Evolutionary conservation across 192 early-diverging fungal species (phyloP).

Genomic region (Pecoramyces ruminantium): DNA sequence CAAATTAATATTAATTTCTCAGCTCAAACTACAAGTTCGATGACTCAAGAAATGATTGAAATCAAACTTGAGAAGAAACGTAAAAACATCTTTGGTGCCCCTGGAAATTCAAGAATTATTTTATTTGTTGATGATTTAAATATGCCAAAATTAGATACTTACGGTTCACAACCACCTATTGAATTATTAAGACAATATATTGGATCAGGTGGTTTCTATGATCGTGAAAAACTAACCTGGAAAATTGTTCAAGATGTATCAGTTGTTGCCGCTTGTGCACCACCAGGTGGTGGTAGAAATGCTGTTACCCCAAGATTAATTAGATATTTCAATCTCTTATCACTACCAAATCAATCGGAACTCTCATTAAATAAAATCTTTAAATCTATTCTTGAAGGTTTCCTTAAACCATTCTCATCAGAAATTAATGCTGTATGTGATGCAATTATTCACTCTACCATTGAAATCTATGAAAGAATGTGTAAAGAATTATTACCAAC

Average conservation of each 20-base stretch:
- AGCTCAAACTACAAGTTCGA: conserved; percentile 35
- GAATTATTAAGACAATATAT: conserved; percentile 35
- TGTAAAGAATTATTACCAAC: conserved; percentile 36
- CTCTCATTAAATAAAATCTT: conserved; percentile 29
- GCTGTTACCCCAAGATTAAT: conserved; percentile 29
- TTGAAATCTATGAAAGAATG: conserved; percentile 43
- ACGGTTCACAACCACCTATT: conserved; percentile 41
- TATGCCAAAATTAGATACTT: conserved; percentile 43
- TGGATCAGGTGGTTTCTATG: conserved; percentile 38
- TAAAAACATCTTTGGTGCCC: conserved; percentile 42
- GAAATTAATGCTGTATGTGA: conserved; percentile 24
- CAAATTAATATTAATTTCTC: conserved; percentile 35
- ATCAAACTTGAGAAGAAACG: conserved; percentile 41
- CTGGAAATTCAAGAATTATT: conserved; percentile 32
- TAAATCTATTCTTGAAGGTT: conserved; percentile 33
- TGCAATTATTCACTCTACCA: conserved; percentile 31
- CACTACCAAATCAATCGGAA: conserved; percentile 31
- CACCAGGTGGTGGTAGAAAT: conserved; percentile 39
- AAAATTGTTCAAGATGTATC: conserved; percentile 33
- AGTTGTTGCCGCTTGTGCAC: conserved; percentile 33
- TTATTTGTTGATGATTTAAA: conserved; percentile 45
- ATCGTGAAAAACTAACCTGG: conserved; percentile 37
- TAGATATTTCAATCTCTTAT: conserved; percentile 39
- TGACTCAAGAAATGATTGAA: conserved; percentile 42
- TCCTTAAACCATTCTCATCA: conserved; percentile 25